Conservation (phyloP, 495 filamentous ascomycete genomes). For the Thozetella sp. region DNA sequence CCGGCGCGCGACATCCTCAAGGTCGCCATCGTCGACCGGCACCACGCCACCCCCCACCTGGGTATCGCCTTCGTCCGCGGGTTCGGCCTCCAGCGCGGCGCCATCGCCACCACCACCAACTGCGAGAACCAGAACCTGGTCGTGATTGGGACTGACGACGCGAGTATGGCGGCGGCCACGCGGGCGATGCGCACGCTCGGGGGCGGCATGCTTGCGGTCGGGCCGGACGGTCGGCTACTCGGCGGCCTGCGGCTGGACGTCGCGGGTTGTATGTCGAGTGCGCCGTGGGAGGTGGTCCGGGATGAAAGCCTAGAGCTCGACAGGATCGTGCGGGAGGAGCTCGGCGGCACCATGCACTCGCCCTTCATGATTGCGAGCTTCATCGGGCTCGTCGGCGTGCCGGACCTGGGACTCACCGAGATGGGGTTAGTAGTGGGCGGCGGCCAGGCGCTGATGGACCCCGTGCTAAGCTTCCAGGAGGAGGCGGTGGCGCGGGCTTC, state of each 20-base stretch:
- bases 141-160: neutral
- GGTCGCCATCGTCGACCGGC: conserved; percentile 1
- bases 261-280: neutral
- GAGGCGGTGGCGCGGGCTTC: no score
- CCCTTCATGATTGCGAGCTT: neutral
- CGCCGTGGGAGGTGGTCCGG: neutral
- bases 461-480: no score
- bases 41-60: neutral
- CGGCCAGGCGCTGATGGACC: neutral
- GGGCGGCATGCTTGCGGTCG: neutral
- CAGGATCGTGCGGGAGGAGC: neutral
- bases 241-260: neutral
- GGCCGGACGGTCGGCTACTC: neutral
- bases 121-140: neutral
- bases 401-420: neutral
- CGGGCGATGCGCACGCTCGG: neutral
- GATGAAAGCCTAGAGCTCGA: neutral
- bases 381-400: neutral
- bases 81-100: neutral
- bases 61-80: neutral
- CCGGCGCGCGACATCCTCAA: neutral
- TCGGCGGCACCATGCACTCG: neutral
- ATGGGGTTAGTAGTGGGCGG: neutral
- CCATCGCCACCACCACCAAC: neutral
- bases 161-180: neutral